These are phyloP conservation scores for Solanum clarkiae DNA, from an alignment of 257 asterid species.

Conservation along the genomic window DNA sequence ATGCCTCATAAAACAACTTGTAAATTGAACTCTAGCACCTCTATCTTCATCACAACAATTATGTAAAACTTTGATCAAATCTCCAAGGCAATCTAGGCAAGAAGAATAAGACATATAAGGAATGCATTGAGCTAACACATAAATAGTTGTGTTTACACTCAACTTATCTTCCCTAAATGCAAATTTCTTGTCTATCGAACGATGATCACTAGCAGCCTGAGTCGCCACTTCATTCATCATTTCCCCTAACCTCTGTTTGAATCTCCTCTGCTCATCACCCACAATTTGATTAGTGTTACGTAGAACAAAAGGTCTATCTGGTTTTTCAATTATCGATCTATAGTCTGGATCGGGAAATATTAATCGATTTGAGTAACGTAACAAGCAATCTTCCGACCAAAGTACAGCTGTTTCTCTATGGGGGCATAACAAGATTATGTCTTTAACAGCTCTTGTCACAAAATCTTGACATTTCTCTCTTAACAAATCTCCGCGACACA, in stretches of 20 bases:
- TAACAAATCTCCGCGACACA: neutral
- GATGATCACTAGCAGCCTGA: neutral
- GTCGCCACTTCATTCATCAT: neutral
- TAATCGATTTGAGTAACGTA: neutral
- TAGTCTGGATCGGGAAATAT: neutral
- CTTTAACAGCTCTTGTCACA: neutral
- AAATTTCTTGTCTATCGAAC: neutral
- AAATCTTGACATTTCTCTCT: neutral
- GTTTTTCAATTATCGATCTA: neutral
- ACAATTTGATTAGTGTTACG: accelerated
- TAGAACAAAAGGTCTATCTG: neutral
- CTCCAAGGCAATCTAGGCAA: neutral
- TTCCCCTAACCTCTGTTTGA: neutral
- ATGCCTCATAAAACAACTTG: neutral
- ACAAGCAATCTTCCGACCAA: neutral
- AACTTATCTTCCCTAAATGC: neutral
- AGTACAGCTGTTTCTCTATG: neutral
- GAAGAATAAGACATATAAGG: neutral
- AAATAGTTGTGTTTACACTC: neutral
- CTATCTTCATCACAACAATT: neutral
- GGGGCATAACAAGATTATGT: neutral
- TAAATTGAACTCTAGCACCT: neutral
- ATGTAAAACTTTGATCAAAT: neutral
- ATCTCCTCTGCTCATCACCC: neutral
- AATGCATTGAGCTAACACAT: neutral